These are phyloP conservation scores for Kandelia obovata DNA, from an alignment of 345 rosid species.

Conservation along the genomic window DNA sequence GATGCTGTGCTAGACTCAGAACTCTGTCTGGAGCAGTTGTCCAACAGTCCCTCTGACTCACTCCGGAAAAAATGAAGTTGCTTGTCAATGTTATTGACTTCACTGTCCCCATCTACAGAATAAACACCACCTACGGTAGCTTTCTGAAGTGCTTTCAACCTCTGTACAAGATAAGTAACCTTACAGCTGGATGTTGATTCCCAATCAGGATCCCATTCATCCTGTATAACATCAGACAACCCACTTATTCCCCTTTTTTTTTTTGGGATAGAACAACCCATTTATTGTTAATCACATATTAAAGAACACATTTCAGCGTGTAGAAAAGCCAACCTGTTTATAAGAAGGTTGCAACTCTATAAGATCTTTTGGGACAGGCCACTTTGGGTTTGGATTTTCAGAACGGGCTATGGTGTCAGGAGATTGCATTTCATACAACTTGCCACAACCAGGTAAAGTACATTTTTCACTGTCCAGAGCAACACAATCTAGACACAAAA, in stretches of 20 bases:
- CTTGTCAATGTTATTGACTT: conserved; percentile 27
- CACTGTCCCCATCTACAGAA: conserved; percentile 22
- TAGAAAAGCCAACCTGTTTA: conserved; percentile 55
- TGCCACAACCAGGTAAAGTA: conserved; percentile 66
- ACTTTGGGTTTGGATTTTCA: conserved; percentile 93
- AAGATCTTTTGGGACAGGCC: conserved; percentile 97
- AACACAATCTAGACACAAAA: conserved; percentile 84
- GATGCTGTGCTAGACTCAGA: conserved; percentile 28
- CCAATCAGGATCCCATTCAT: conserved; percentile 98
- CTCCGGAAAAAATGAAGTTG: conserved; percentile 17
- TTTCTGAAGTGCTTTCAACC: conserved; percentile 63
- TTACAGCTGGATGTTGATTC: conserved; percentile 93
- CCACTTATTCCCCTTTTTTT: not conserved
- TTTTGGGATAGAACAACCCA: no score
- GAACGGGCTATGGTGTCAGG: conserved; percentile 73
- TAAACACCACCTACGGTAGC: conserved; percentile 27
- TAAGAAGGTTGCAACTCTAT: conserved; percentile 96
- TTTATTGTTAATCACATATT: conserved; percentile 10
- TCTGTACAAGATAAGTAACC: conserved; percentile 71
- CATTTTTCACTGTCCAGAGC: conserved; percentile 72
- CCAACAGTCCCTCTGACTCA: conserved; percentile 21
- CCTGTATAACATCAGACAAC: conserved; percentile 47
- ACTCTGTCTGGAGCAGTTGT: conserved; percentile 21
- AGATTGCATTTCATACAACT: conserved; percentile 80
- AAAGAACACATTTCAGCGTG: not conserved